Base-by-base conservation (phyloP, 2,329 filamentous ascomycete species). In the Diaporthe destruens region DNA sequence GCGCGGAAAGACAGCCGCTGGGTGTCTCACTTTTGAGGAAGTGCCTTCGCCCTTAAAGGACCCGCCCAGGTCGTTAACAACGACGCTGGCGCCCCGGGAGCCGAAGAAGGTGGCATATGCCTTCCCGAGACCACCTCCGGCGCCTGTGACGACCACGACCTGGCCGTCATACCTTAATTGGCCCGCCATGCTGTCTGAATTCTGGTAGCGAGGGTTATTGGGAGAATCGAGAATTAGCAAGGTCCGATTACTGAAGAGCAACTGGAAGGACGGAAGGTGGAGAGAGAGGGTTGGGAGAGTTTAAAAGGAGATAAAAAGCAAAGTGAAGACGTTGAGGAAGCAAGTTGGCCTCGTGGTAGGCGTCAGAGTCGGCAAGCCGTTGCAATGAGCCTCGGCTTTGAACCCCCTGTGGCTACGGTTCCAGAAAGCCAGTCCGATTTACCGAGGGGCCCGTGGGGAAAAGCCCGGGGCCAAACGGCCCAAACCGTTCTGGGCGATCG, bases 51-150 rank as follows among this genome's bases (percentile, higher is more conserved):
- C 96, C 84, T 96, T 96, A 88, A 96, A 95, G 59, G 95, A 96
- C 66, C 90, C 94, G 75, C 96, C 96, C 67, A 98, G 89, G 82
- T 99, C 96, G 83, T 99, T 99, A 79, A 99, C 96, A 61, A 99
- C 96, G 34, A 83, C 81, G 77, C 80, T 81, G 76, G 81, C 96
- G 79, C 96, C 96, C 80, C 96, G 91, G 71, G 94, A 95, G 72
- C 90, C 96, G 81, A 97, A 98, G 87, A 98, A 98, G 74, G 92
- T 86, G 77, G 93, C 92, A 84, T 97, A 97, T 81, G 92, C 91
- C 84, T 92, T 94, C 76, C 94, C 94, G 71, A 96, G 84, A 76
- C 94, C 94, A 82, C 93, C 94, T 76, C 94, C 94, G 75, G 94
- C 94, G 79, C 94, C 94, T 61, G 94, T 97, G 77, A 97, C 91